Conservation (phyloP, 768 basidiomycete species). For the Tremella yokohamensis region DNA sequence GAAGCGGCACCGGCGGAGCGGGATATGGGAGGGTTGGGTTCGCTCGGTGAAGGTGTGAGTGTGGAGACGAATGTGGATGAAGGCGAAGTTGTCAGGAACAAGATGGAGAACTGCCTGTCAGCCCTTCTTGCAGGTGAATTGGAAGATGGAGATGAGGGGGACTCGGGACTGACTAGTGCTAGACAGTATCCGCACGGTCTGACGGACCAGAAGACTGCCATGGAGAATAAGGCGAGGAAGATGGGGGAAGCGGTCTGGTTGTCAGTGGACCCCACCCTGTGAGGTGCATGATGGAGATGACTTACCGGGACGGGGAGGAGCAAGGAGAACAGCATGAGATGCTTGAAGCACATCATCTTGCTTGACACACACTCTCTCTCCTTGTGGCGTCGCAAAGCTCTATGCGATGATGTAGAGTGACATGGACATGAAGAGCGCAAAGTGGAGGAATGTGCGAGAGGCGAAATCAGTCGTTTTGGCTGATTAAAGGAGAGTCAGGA, state of each 20-base stretch:
- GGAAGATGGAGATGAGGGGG: background rate
- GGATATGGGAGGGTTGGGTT: background rate
- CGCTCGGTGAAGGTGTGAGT: background rate
- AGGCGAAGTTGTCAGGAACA: slow-evolving; percentile 20
- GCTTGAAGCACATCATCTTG: slow-evolving; percentile 30
- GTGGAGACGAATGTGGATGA: slow-evolving; percentile 20
- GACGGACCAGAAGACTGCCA: slow-evolving; percentile 20
- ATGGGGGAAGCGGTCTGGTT: slow-evolving; percentile 27
- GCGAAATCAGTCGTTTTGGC: background rate
- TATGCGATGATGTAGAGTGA: no score
- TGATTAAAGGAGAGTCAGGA: background rate
- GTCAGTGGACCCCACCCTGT: background rate
- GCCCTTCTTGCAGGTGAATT: background rate
- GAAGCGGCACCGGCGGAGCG: background rate
- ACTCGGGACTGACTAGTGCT: slow-evolving; percentile 17
- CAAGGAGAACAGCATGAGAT: slow-evolving; percentile 21
- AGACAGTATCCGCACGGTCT: slow-evolving; percentile 32
- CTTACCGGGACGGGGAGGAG: slow-evolving; percentile 31
- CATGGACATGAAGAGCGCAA: slow-evolving; percentile 1
- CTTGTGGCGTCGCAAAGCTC: no score
- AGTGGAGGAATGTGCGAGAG: background rate
- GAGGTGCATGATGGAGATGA: background rate
- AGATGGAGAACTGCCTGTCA: background rate
- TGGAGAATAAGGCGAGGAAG: slow-evolving; percentile 20
- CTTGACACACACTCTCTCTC: background rate